Evolutionary conservation across 495 filamentous ascomycete species (phyloP).

Genomic region (Hypoxylon perforatum): DNA sequence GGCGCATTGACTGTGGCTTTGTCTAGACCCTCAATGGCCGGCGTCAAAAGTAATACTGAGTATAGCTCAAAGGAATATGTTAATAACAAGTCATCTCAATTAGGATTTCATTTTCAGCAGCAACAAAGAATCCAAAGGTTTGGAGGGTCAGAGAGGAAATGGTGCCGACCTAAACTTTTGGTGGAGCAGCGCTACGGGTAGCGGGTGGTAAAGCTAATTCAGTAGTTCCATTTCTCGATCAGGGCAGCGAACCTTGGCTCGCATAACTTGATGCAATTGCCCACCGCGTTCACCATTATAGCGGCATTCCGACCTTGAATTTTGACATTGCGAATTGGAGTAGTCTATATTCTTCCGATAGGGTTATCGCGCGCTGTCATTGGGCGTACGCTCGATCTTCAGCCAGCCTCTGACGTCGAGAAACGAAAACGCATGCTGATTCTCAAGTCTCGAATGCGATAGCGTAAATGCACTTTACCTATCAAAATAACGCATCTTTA

Average conservation of each 20-base stretch:
- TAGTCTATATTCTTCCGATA: slow-evolving; percentile 1
- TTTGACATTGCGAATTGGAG: slow-evolving; percentile 2
- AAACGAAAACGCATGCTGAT: neutral
- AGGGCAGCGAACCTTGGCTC: slow-evolving; percentile 10
- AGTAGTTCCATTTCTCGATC: slow-evolving; percentile 7
- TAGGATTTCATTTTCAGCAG: neutral
- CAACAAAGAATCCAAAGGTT: too few relatives aligned
- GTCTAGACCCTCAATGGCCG: too few relatives aligned
- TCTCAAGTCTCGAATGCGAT: neutral
- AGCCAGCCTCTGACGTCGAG: too few relatives aligned
- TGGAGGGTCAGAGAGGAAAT: neutral
- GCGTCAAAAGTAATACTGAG: too few relatives aligned
- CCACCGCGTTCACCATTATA: slow-evolving; percentile 13
- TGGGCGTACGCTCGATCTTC: too few relatives aligned
- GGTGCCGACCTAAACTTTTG: slow-evolving; percentile 1
- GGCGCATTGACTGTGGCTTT: too few relatives aligned
- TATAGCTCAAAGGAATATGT: too few relatives aligned
- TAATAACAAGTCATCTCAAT: neutral
- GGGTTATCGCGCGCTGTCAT: neutral
- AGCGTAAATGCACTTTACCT: neutral
- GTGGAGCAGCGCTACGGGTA: slow-evolving; percentile 28
- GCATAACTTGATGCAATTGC: slow-evolving; percentile 28
- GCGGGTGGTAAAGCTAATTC: neutral
- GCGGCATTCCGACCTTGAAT: slow-evolving; percentile 15
- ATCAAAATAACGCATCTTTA: neutral